A percentile compares a stretch with the other conserved stretches of the same genome.
These are phyloP conservation scores for Stephanodiscus minutulus DNA, from an alignment of 108 stramenopile species.

Conservation along the genomic window DNA sequence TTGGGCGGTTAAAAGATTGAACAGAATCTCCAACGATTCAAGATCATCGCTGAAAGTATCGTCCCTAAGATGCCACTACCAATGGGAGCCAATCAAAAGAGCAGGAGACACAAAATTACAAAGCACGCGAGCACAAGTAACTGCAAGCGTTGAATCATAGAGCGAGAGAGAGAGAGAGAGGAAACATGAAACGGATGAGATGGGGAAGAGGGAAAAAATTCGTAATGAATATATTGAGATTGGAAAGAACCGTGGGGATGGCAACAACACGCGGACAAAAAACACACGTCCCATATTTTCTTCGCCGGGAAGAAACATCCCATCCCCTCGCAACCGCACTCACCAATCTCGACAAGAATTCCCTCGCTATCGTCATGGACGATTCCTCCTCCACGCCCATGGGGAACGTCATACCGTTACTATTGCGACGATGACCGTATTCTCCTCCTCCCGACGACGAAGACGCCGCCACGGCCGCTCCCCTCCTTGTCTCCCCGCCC, in stretches of 20 bases:
- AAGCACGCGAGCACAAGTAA: constrained; percentile 49
- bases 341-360: constrained; percentile 51
- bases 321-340: background rate
- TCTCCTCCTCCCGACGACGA: background rate
- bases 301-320: too few relatives aligned
- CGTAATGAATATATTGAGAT: background rate
- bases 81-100: constrained; percentile 31
- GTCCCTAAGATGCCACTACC: too few relatives aligned
- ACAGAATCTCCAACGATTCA: constrained; percentile 33
- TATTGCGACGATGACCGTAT: background rate
- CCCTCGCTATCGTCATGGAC: constrained; percentile 44
- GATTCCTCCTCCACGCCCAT: constrained; percentile 34
- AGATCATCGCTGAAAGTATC: constrained; percentile 22
- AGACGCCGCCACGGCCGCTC: constrained; percentile 24
- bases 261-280: background rate
- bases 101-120: constrained; percentile 49
- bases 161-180: too few relatives aligned
- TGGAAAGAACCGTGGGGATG: too few relatives aligned
- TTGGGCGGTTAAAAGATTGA: constrained; percentile 37
- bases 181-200: background rate
- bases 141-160: background rate
- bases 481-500: constrained; percentile 44
- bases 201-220: background rate
- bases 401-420: background rate
- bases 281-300: background rate